These are phyloP conservation scores for Lactifluus pinguis DNA, from an alignment of 768 basidiomycete genomes.

Conservation along the genomic window DNA sequence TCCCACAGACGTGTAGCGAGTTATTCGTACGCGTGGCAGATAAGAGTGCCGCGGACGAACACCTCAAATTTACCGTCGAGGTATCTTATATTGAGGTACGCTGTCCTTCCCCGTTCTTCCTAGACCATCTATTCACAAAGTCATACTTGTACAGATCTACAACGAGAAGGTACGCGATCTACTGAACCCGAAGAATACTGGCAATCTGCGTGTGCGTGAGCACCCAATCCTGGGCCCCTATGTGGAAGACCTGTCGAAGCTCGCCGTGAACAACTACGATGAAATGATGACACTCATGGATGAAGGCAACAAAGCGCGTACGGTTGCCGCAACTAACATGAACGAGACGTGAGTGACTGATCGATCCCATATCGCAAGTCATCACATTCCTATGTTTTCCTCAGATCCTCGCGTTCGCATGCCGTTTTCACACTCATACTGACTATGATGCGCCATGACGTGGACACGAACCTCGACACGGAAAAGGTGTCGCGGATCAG, in stretches of 20 bases:
- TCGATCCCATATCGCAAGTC: not conserved
- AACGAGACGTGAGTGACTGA: conserved; percentile 70
- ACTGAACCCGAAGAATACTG: conserved; percentile 93
- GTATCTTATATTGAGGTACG: conserved; percentile 94
- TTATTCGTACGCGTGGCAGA: conserved; percentile 75
- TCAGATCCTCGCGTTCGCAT: conserved; percentile 92
- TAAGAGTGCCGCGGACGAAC: conserved; percentile 54
- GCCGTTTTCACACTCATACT: conserved; percentile 95
- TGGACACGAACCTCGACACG: conserved; percentile 77
- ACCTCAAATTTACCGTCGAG: conserved; percentile 82
- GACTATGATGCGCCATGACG: conserved; percentile 85
- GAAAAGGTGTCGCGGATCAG: conserved; percentile 99
- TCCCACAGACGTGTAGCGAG: conserved; percentile 90
- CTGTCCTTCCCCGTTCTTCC: not conserved
- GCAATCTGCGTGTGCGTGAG: conserved; percentile 93
- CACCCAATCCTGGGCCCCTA: conserved; percentile 97
- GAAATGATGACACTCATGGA: conserved; percentile 99
- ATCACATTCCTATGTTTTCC: not conserved
- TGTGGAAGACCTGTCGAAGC: conserved; percentile 93
- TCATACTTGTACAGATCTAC: conserved; percentile 56
- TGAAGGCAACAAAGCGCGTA: conserved; percentile 97
- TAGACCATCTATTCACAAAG: not conserved
- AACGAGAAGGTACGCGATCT: conserved; percentile 98
- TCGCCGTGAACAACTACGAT: conserved; percentile 82
- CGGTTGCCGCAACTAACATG: conserved; percentile 99